phyloP scores from a whole-genome alignment of 78 protist species.

The Pigoraptor vietnamica region DNA sequence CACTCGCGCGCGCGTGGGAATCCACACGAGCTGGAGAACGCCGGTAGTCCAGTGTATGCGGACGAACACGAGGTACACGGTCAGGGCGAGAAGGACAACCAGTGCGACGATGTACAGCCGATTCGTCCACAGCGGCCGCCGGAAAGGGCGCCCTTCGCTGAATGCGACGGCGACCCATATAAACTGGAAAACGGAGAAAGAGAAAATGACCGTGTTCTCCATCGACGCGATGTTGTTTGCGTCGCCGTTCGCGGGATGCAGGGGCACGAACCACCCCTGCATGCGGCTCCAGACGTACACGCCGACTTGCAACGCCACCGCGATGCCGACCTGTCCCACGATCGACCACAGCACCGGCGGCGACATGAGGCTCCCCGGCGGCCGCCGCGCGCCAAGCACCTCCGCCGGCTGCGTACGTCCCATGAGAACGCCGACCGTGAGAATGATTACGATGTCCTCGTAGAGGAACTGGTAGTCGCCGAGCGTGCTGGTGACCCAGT shows the following conservation, averaged over 20 bases:
- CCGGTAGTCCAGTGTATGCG: neutral
- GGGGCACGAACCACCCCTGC: constrained; percentile 27
- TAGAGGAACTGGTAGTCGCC: constrained; percentile 59
- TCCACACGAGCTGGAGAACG: neutral
- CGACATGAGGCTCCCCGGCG: constrained; percentile 45
- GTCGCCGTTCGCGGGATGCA: neutral
- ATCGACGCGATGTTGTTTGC: neutral
- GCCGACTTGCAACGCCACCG: neutral
- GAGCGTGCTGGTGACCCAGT: constrained; percentile 30
- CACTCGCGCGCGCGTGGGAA: neutral
- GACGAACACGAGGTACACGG: neutral
- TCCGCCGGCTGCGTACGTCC: constrained; percentile 52
- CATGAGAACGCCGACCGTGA: constrained; percentile 70
- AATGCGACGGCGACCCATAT: neutral
- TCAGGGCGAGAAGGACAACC: neutral
- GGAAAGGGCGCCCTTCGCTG: neutral
- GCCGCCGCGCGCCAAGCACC: constrained; percentile 28
- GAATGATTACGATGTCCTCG: constrained; percentile 54
- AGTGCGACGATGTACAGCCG: neutral
- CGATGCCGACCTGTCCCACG: constrained; percentile 28
- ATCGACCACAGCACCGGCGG: constrained; percentile 42
- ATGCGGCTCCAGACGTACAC: constrained; percentile 11
- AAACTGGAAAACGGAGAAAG: neutral
- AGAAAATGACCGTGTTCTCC: constrained; percentile 15
- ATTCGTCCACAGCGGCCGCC: neutral